Evolutionary conservation across 2,329 filamentous ascomycete genomes (phyloP).

Genomic region (Lachnum nothofagi): DNA sequence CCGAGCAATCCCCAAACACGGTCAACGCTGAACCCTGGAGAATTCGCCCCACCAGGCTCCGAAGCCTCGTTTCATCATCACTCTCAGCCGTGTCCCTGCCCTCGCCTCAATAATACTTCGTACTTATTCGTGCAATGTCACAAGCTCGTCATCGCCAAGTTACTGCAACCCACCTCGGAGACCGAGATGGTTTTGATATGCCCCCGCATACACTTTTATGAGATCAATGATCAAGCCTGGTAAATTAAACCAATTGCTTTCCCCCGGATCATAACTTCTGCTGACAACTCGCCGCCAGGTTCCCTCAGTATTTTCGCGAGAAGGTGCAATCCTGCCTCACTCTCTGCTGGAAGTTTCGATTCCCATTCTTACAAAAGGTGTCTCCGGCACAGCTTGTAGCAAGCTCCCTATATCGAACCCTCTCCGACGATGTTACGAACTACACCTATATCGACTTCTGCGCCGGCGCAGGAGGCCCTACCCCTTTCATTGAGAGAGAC

Average conservation of each 20-base stretch:
- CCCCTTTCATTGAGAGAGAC: conserved; percentile 55
- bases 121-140: too few relatives aligned
- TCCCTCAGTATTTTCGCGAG: conserved; percentile 59
- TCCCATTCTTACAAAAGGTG: conserved; percentile 52
- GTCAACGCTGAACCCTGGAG: too few relatives aligned
- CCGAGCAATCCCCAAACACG: too few relatives aligned
- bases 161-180: not conserved
- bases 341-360: conserved; percentile 55
- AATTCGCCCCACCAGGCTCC: too few relatives aligned
- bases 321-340: conserved; percentile 62
- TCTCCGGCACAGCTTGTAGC: conserved; percentile 60
- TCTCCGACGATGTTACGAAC: conserved; percentile 42
- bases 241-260: conserved; percentile 39
- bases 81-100: too few relatives aligned
- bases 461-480: conserved; percentile 68
- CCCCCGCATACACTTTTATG: conserved; percentile 59
- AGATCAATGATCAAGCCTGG: conserved; percentile 65
- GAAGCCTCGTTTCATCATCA: too few relatives aligned
- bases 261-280: conserved; percentile 4
- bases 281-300: conserved; percentile 41
- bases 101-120: too few relatives aligned
- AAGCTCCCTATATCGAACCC: conserved; percentile 46
- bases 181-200: conserved; percentile 44
- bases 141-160: too few relatives aligned
- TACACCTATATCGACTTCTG: conserved; percentile 72